Evolutionary conservation across 1,284 basidiomycete species (phyloP), one percentile per base, ranked within the genome.

Genomic region (Fomitiporia mediterranea): DNA sequence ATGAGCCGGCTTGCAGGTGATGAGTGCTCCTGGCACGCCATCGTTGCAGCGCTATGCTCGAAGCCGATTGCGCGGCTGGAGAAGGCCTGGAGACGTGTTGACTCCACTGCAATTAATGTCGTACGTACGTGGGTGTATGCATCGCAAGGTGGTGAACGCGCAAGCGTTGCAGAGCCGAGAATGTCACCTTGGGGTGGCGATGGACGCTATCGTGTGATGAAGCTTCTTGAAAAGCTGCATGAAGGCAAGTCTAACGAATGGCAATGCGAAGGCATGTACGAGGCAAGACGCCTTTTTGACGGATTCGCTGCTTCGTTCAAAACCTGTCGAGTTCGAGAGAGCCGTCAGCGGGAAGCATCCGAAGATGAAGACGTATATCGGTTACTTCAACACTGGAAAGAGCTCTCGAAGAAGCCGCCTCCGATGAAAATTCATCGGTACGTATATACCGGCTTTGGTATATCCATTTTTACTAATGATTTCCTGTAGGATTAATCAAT

Each of bases 21-120:
- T 61, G 84, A 86, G 61, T 86, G 84, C 62, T 82, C 86, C 4
- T 91, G 86, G 86, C 77, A 73, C 17, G 88, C 88, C 2, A 84
- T 91, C 55, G 70, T 71, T 30, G 74, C 76, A 15, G 89, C 84
- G 4, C 65, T 91, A 11, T 87, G 83, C 59, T 82, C 83, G 13
- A 74, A 82, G 27, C 85, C 89, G 6, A 75, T 91, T 25, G 86
- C 88, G 8, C 73, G 89, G 27, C 67, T 91, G 51, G 85, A 84
- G 51, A 89, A 89, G 66, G 85, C 78, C 7, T 91, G 89, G 89
- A 82, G 80, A 63, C 74, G 86, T 17, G 85, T 86, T 1, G 84
- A 87, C 60, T 65, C 77, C 0, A 72, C 76, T 23, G 80, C 80
- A 5, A 62, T 83, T 38, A 72, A 76, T 5, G 75, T 75, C 4